A percentile compares a stretch with the other conserved stretches of the same genome.
Conservation (phyloP, 139 green algal species). For the Mychonastes homosphaera region DNA sequence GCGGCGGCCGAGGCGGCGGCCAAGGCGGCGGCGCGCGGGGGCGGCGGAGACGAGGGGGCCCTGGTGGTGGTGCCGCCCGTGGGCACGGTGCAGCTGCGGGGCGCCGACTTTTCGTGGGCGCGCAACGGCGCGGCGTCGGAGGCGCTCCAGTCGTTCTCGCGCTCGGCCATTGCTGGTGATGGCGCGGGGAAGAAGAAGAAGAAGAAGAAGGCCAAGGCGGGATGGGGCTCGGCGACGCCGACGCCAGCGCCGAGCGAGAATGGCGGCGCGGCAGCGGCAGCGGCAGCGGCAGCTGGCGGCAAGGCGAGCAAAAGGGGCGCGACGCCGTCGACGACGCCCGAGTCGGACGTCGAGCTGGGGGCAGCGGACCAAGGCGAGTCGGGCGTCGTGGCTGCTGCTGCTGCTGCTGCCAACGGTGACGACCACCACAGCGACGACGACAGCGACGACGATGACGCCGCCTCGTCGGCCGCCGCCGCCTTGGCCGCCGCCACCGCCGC, state of each 20-base stretch:
- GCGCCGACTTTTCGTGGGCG: constrained; percentile 53
- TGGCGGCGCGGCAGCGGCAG: neutral
- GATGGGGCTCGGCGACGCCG: no score
- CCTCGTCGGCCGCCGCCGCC: neutral
- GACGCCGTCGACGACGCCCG: no score
- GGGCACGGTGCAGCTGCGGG: constrained; percentile 30
- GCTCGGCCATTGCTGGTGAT: constrained; percentile 10
- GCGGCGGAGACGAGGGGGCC: neutral
- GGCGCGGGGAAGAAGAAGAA: neutral
- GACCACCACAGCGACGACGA: neutral
- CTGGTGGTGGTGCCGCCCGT: constrained; percentile 15
- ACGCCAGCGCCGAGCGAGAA: no score
- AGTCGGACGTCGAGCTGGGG: no score
- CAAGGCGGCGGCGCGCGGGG: neutral
- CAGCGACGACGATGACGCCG: neutral
- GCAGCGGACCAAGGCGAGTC: no score
- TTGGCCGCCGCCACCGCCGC: neutral
- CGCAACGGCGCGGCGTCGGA: no score
- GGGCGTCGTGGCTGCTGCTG: no score
- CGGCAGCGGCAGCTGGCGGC: constrained; percentile 7
- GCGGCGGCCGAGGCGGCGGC: neutral
- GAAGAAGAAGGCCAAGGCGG: no score
- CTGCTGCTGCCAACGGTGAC: no score
- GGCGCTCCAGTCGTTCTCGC: no score
- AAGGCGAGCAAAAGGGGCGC: no score